Evolutionary conservation across 1,139 yeast genomes (phyloP).

Genomic region (Yamadazyma oceani): DNA sequence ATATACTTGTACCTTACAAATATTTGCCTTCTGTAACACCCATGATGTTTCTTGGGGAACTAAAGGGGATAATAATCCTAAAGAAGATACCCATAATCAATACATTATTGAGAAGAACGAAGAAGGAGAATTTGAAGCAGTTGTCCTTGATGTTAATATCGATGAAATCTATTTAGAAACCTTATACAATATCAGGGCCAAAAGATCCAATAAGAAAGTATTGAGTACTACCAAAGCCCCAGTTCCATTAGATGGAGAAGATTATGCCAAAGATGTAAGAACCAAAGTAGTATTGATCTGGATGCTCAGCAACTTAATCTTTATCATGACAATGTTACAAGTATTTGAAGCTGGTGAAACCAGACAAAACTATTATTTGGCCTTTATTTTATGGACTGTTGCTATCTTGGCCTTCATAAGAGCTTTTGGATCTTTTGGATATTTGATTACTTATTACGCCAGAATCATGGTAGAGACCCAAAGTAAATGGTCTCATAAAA

Average conservation of each 20-base stretch:
- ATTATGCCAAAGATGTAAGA: constrained; percentile 91
- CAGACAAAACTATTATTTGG: constrained; percentile 65
- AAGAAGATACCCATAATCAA: constrained; percentile 47
- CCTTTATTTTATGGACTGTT: constrained; percentile 87
- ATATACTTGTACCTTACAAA: constrained; percentile 85
- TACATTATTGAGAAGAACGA: constrained; percentile 49
- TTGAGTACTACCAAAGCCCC: constrained; percentile 45
- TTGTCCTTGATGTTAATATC: constrained; percentile 85
- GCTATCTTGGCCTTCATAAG: constrained; percentile 79
- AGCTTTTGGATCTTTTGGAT: constrained; percentile 74
- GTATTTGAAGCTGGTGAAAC: constrained; percentile 67
- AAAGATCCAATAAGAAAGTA: constrained; percentile 62
- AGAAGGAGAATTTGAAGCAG: constrained; percentile 77
- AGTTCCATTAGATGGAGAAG: constrained; percentile 60
- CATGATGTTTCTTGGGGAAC: constrained; percentile 99
- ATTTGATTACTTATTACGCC: constrained; percentile 48
- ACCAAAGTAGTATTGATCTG: constrained; percentile 91
- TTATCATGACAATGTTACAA: constrained; percentile 85
- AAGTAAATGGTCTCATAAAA: constrained; percentile 44
- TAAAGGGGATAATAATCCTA: constrained; percentile 81
- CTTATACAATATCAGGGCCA: constrained; percentile 68
- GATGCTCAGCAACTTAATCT: constrained; percentile 77
- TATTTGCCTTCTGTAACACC: constrained; percentile 92
- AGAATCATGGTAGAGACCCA: constrained; percentile 42
- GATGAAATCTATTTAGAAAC: constrained; percentile 85